Evolutionary conservation across 108 stramenopile genomes (phyloP), one percentile per base, ranked within the genome.

Genomic region (Hondaea fermentalgiana): DNA sequence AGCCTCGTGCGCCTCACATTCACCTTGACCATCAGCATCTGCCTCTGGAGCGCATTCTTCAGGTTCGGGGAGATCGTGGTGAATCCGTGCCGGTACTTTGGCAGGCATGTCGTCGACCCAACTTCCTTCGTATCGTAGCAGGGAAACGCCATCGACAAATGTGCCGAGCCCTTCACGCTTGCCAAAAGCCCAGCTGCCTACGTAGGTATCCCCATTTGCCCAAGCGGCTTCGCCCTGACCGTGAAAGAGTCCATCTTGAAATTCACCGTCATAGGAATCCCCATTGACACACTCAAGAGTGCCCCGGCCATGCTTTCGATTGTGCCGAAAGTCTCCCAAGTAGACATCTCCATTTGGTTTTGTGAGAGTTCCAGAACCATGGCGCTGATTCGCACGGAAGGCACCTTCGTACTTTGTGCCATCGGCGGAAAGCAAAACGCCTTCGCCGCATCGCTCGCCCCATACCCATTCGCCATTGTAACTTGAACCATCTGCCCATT

Each of bases 251-350:
- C 72, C 60, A 8, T 55, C 87, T 47, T 42, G 0, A 29, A 72
- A 90, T 28, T 87, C 83, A 49, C 89, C 89, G 47, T 90, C 87
- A 47, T 90, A 90, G 12, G 25, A 59, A 35, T 87, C 83, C 10
- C 89, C 89, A 10, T 87, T 87, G 42, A 29, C 87, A 47, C 23
- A 90, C 19, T 19, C 60, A 3, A 19, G 16, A 5, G 28, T 12
- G 10, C 89, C 89, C 0, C 49, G 60, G 55, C 89, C 89, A 35
- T 76, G 25, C 19, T 51, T 10, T 21, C 4, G 2, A 49, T 90
- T 44, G 8, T 58, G 5, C 44, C 10, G 10, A n/a, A 58, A 90
- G 16, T 53, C 58, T 5, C 89, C 89, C 23, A 87, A 0, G 87
- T 87, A 90, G 28, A 35, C 28, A 12, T 60, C 47, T 19, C 88